phyloP scores from a whole-genome alignment of 1,284 basidiomycete species.

The Pseudozyma sp. region DNA sequence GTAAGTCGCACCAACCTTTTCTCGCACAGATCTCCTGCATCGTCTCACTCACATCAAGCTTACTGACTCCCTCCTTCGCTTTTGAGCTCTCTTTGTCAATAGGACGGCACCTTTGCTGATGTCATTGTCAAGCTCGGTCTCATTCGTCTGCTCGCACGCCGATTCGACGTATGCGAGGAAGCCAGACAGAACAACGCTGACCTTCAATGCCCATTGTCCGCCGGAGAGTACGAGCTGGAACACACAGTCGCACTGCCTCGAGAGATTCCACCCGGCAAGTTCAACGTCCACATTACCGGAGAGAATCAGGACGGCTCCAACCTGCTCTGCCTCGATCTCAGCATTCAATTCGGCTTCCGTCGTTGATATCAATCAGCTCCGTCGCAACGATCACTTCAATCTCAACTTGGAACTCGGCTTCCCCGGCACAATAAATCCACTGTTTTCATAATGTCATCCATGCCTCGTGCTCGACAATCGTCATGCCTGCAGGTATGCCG shows the following conservation, averaged over 20 bases:
- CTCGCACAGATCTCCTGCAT: background rate
- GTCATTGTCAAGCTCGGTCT: constrained; percentile 66
- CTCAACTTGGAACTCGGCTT: no score
- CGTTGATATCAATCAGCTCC: constrained; percentile 6
- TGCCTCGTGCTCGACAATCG: no score
- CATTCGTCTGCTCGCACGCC: constrained; percentile 56
- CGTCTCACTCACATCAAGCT: background rate
- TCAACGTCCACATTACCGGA: constrained; percentile 79
- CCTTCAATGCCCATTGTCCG: constrained; percentile 62
- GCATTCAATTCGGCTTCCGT: constrained; percentile 72
- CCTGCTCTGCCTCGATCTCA: constrained; percentile 82
- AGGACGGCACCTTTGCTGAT: constrained; percentile 62
- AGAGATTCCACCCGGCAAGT: constrained; percentile 74
- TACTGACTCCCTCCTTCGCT: background rate
- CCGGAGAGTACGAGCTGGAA: constrained; percentile 59
- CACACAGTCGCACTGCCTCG: constrained; percentile 64
- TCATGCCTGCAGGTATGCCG: no score
- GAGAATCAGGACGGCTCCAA: constrained; percentile 82
- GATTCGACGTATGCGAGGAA: constrained; percentile 64
- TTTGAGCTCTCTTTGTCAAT: background rate
- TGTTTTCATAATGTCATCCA: no score
- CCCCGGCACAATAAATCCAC: no score
- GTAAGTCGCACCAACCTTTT: constrained; percentile 34
- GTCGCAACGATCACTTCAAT: background rate
- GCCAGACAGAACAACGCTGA: constrained; percentile 59